Conservation (phyloP, 495 filamentous ascomycete genomes). For the Xanthoparmelia taractica region DNA sequence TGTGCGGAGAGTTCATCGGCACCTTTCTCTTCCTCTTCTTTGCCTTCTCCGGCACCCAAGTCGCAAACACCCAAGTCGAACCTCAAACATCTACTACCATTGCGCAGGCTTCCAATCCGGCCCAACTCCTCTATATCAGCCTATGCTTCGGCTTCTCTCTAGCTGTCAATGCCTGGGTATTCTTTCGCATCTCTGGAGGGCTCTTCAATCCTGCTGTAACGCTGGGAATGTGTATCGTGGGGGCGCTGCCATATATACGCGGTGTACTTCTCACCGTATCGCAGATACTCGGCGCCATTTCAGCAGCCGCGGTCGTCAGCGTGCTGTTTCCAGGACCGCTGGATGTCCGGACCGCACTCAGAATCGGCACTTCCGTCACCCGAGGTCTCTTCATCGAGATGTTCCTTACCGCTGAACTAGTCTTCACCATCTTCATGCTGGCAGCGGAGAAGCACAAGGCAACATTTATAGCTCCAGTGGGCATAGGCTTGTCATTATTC, state of each 20-base stretch:
- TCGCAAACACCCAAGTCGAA: constrained; percentile 18
- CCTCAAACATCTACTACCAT: constrained; percentile 14
- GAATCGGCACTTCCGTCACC: constrained; percentile 35
- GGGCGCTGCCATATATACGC: constrained; percentile 44
- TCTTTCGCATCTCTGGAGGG: constrained; percentile 59
- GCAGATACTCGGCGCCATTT: constrained; percentile 53
- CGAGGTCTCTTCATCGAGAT: constrained; percentile 52
- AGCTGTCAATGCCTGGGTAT: constrained; percentile 59
- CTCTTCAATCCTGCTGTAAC: constrained; percentile 57
- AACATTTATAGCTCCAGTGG: constrained; percentile 31
- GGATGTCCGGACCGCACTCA: constrained; percentile 38
- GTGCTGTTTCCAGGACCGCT: constrained; percentile 46
- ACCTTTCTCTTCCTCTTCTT: constrained; percentile 82
- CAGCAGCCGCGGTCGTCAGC: constrained; percentile 46
- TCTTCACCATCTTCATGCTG: constrained; percentile 53
- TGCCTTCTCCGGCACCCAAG: constrained; percentile 67
- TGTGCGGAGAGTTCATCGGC: constrained; percentile 64
- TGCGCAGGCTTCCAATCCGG: constrained; percentile 19
- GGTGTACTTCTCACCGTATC: constrained; percentile 43
- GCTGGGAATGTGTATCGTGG: constrained; percentile 44
- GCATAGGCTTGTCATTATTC: constrained; percentile 48
- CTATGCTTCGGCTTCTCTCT: constrained; percentile 57
- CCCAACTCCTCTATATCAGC: constrained; percentile 44
- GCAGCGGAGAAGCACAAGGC: constrained; percentile 49
- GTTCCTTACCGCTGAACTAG: constrained; percentile 45